Evolutionary conservation across 148 eudicot genomes (phyloP).

Genomic region (Camellia sinensis): DNA sequence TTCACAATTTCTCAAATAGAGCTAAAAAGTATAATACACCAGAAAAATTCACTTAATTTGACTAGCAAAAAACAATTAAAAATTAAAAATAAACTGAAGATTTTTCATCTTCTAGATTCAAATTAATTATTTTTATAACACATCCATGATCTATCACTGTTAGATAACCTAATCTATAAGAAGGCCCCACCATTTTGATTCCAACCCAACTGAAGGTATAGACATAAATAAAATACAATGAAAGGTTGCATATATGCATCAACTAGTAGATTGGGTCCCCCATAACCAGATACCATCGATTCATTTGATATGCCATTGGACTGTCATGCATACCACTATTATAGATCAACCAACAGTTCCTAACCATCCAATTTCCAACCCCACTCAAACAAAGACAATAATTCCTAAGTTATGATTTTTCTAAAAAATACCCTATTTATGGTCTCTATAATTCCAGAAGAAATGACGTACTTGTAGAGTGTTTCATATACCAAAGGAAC

Average conservation of each 20-base stretch:
- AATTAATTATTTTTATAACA: not conserved
- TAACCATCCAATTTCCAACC: not conserved
- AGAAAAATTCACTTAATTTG: not conserved
- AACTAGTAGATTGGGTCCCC: not conserved
- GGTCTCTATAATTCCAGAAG: conserved; percentile 6
- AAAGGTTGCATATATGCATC: not conserved
- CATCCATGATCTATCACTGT: no score
- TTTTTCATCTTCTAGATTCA: not conserved
- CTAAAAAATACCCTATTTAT: not conserved
- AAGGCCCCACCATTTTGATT: not conserved
- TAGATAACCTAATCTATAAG: not conserved
- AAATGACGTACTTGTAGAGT: conserved; percentile 65
- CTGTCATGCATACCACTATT: no score
- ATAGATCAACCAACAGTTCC: no score
- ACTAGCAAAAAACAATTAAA: not conserved
- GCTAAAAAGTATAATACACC: not conserved
- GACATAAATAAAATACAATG: not conserved
- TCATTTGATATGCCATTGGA: no score
- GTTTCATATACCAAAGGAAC: conserved; percentile 92
- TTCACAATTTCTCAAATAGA: not conserved
- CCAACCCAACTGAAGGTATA: not conserved
- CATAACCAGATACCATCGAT: not conserved
- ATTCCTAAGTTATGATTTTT: not conserved
- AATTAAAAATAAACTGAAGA: no score
- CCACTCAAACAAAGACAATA: not conserved